phyloP scores from a whole-genome alignment of 306 rosid species.

The Pyrus betulifolia region DNA sequence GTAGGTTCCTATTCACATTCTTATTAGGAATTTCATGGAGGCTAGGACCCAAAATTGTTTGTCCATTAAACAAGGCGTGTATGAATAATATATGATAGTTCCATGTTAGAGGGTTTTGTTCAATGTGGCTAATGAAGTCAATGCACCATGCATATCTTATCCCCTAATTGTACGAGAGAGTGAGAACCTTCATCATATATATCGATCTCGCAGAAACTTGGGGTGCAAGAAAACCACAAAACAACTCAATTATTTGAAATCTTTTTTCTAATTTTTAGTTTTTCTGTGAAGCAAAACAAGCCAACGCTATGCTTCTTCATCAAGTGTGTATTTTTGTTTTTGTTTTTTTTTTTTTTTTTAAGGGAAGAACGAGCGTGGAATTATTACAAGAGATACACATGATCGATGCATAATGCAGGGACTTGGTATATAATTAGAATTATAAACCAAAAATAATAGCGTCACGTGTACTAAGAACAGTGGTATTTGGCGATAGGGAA shows the following conservation, averaged over 20 bases:
- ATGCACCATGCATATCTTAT: conserved; percentile 25
- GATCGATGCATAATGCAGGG: not conserved
- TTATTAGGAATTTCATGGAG: conserved; percentile 18
- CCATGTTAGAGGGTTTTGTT: not conserved
- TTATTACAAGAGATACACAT: not conserved
- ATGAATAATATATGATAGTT: conserved; percentile 3
- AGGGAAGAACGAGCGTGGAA: not conserved
- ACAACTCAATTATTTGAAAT: conserved; percentile 3
- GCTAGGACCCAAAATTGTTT: conserved; percentile 18
- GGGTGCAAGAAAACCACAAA: conserved; percentile 15
- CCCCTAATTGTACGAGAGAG: conserved; percentile 34
- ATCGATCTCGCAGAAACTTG: conserved; percentile 7
- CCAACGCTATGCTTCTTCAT: not conserved
- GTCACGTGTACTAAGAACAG: conserved; percentile 42
- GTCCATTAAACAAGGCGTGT: conserved; percentile 39
- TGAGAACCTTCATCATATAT: conserved; percentile 4
- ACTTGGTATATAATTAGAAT: not conserved
- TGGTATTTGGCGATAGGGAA: not conserved
- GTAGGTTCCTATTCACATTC: conserved; percentile 18
- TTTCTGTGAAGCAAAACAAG: not conserved
- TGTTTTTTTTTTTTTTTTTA: not conserved
- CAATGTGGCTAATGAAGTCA: conserved; percentile 17
- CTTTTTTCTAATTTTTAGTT: not conserved
- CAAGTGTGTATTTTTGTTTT: not conserved
- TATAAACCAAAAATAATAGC: not conserved